Percentiles rank a stretch among this genome's conserved stretches.
Conservation (phyloP, 2,329 filamentous ascomycete species). For the Aspergillus transmontanensis region DNA sequence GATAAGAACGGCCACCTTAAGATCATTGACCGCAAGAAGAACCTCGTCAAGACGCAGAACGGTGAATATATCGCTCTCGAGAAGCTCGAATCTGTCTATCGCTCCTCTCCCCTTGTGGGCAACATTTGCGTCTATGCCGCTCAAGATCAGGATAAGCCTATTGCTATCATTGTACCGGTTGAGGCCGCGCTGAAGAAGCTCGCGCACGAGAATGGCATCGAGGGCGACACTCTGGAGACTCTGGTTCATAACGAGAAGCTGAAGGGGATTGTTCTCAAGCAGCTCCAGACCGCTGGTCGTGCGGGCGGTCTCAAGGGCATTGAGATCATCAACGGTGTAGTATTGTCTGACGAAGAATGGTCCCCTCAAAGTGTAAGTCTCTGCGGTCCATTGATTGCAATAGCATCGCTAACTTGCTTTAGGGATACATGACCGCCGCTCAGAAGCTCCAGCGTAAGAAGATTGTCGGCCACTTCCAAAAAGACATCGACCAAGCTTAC, state of each 20-base stretch:
- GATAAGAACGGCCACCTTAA: constrained; percentile 75
- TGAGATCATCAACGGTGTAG: constrained; percentile 48
- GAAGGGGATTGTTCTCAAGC: constrained; percentile 43
- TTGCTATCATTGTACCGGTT: constrained; percentile 74
- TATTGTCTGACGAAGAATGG: constrained; percentile 50
- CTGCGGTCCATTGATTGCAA: neutral
- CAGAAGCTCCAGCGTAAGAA: constrained; percentile 73
- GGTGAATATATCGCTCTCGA: constrained; percentile 97
- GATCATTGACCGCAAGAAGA: constrained; percentile 97
- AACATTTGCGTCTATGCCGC: constrained; percentile 90
- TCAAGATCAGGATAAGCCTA: constrained; percentile 70
- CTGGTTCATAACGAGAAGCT: constrained; percentile 59
- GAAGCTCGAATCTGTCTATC: constrained; percentile 91
- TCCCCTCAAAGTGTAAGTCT: constrained; percentile 43
- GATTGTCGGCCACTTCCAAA: constrained; percentile 64
- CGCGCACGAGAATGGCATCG: constrained; percentile 60
- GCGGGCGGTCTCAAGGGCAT: constrained; percentile 41
- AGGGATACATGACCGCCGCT: constrained; percentile 69
- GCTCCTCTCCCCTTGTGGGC: constrained; percentile 73
- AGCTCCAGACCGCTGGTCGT: constrained; percentile 41
- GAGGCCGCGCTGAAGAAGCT: constrained; percentile 60
- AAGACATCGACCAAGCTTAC: constrained; percentile 65
- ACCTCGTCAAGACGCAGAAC: constrained; percentile 91
- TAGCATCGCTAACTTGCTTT: constrained; percentile 15
- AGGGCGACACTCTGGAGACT: constrained; percentile 66